Percentiles rank a stretch among this genome's conserved stretches.
These are phyloP conservation scores for Scheffersomyces insectosa DNA, from an alignment of 1,139 yeast genomes.

Conservation along the genomic window DNA sequence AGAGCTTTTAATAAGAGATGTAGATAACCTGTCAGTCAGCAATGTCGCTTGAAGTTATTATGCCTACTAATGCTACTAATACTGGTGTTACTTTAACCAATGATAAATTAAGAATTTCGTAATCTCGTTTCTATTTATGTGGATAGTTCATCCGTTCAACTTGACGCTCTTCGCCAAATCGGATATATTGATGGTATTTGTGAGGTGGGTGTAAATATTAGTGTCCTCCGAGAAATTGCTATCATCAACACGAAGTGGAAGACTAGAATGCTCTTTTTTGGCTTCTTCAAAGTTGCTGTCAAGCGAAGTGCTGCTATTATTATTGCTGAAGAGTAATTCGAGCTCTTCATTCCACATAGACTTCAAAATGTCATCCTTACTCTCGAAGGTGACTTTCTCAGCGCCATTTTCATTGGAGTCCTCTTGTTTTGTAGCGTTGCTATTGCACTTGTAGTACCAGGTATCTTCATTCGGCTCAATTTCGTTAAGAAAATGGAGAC, in stretches of 20 bases:
- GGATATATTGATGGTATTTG: not conserved
- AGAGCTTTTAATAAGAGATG: no score
- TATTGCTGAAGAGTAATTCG: not conserved
- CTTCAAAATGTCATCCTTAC: not conserved
- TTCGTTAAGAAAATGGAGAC: constrained; percentile 4
- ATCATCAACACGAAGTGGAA: not conserved
- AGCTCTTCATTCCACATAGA: not conserved
- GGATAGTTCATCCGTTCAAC: not conserved
- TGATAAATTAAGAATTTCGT: no score
- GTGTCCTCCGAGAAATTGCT: not conserved
- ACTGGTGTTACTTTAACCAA: no score
- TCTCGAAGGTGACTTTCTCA: not conserved
- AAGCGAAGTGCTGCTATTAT: no score
- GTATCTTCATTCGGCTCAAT: not conserved
- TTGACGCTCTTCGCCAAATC: not conserved
- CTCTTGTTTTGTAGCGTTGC: not conserved
- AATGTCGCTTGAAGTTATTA: no score
- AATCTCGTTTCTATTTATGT: no score
- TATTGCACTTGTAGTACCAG: not conserved
- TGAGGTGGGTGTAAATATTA: not conserved
- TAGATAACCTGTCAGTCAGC: no score
- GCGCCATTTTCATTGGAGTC: no score
- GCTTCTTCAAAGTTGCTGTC: not conserved
- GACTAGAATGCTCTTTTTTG: not conserved
- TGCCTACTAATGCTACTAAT: no score